Conservation (phyloP, 805 yeast species). For the Suhomyces kilbournensis region DNA sequence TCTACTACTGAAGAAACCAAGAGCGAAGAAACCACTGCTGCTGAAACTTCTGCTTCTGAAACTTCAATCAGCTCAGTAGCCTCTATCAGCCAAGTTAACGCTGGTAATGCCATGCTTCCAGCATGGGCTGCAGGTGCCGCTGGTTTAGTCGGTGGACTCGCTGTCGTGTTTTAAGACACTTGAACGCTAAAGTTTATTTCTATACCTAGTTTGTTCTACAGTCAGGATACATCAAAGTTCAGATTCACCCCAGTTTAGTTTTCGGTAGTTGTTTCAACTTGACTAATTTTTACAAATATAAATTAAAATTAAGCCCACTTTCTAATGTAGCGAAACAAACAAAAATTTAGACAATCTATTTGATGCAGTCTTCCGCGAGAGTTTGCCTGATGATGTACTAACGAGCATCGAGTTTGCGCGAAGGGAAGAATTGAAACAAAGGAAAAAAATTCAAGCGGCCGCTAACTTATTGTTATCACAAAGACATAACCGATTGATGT, state of each 20-base stretch:
- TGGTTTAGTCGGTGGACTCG: constrained; percentile 10
- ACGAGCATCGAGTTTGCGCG: background rate
- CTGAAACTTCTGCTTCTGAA: constrained; percentile 8
- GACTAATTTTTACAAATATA: background rate
- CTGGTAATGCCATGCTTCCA: constrained; percentile 7
- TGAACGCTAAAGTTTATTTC: background rate
- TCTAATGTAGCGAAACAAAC: background rate
- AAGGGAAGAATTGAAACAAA: background rate
- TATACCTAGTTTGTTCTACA: background rate
- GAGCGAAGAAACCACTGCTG: constrained; percentile 6
- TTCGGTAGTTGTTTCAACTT: background rate
- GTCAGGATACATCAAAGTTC: background rate
- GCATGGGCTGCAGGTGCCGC: constrained; percentile 9
- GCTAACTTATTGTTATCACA: background rate
- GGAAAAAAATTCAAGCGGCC: background rate
- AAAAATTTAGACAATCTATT: background rate
- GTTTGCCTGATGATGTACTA: background rate
- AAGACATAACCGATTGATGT: background rate
- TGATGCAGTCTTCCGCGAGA: background rate
- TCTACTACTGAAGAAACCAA: constrained; percentile 2
- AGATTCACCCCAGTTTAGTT: background rate
- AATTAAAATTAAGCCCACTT: background rate
- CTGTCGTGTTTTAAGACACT: constrained; percentile 10
- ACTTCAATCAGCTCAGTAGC: constrained; percentile 7
- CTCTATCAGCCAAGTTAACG: constrained; percentile 13